Evolutionary conservation across 208 protist genomes (phyloP).

Genomic region (Crithidia expoeki): DNA sequence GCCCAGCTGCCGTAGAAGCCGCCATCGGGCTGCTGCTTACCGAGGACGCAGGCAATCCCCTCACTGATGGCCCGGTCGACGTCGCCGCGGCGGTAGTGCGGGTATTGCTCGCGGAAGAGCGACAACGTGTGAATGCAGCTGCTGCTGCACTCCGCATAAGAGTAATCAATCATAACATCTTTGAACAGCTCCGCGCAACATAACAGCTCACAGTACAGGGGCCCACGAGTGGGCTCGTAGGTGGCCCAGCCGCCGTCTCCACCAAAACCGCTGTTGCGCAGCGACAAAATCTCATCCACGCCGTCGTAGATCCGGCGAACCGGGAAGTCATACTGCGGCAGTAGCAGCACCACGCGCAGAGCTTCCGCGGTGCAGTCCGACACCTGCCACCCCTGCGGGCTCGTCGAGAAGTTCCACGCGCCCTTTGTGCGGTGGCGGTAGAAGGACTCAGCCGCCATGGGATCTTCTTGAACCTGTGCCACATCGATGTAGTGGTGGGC

Average conservation of each 20-base stretch:
- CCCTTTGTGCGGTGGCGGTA: conserved; percentile 95
- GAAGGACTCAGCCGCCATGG: conserved; percentile 81
- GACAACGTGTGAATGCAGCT: conserved; percentile 94
- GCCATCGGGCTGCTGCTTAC: conserved; percentile 91
- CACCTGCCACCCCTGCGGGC: conserved; percentile 96
- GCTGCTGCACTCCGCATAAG: conserved; percentile 96
- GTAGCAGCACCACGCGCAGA: conserved; percentile 89
- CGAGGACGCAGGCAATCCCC: conserved; percentile 88
- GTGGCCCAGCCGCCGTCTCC: conserved; percentile 95
- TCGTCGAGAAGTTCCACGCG: conserved; percentile 97
- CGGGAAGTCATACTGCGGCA: conserved; percentile 52
- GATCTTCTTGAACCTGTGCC: conserved; percentile 92
- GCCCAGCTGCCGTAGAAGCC: conserved; percentile 96
- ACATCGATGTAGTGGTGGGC: conserved; percentile 94
- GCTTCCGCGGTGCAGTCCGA: conserved; percentile 97
- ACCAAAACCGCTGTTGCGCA: conserved; percentile 86
- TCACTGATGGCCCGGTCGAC: conserved; percentile 88
- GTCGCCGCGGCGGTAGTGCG: conserved; percentile 88
- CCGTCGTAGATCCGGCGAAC: conserved; percentile 73
- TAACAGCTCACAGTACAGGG: conserved; percentile 91
- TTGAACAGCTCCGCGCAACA: conserved; percentile 97
- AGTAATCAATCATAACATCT: conserved; percentile 98
- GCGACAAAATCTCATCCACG: conserved; percentile 95
- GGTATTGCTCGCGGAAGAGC: conserved; percentile 90
- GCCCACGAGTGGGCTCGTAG: conserved; percentile 94